Conservation (phyloP, 441 rosid genomes). For the Sinapis alba region DNA sequence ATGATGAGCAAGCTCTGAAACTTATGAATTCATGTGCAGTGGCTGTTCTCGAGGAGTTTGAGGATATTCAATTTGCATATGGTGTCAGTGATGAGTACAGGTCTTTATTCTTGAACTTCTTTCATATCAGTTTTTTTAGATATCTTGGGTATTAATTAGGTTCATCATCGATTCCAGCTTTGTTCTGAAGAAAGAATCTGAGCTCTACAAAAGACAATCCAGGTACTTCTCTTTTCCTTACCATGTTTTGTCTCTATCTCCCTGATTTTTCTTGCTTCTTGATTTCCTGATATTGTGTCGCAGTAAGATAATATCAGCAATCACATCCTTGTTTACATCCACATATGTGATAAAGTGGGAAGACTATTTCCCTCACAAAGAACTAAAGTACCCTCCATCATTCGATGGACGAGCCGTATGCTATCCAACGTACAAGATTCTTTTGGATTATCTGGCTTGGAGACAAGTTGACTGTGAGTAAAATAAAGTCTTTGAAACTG, state of each 20-base stretch:
- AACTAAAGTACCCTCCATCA: slow-evolving; percentile 70
- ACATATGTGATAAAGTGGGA: slow-evolving; percentile 73
- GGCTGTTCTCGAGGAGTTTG: slow-evolving; percentile 50
- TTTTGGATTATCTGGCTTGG: slow-evolving; percentile 90
- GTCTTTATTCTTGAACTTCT: slow-evolving; percentile 38
- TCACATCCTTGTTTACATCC: slow-evolving; percentile 85
- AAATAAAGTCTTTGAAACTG: background rate
- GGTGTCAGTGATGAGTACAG: slow-evolving; percentile 97
- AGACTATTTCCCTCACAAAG: slow-evolving; percentile 69
- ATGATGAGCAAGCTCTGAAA: slow-evolving; percentile 68
- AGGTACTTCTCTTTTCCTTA: slow-evolving; percentile 45
- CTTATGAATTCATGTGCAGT: slow-evolving; percentile 94
- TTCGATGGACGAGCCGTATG: slow-evolving; percentile 97
- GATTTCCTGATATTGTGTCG: slow-evolving; percentile 10
- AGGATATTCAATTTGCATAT: slow-evolving; percentile 54
- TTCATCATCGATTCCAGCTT: slow-evolving; percentile 55
- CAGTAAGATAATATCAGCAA: slow-evolving; percentile 66
- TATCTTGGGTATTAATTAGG: slow-evolving; percentile 23
- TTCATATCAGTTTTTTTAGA: slow-evolving; percentile 13
- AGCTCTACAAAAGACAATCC: slow-evolving; percentile 62
- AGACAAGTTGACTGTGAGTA: slow-evolving; percentile 98
- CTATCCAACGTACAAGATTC: slow-evolving; percentile 78
- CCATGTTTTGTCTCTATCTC: background rate
- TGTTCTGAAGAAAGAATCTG: slow-evolving; percentile 68
- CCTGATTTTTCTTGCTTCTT: background rate